Evolutionary conservation across 495 filamentous ascomycete species (phyloP), one percentile per base, ranked within the genome.

Genomic region (Aspergillus asperescens): DNA sequence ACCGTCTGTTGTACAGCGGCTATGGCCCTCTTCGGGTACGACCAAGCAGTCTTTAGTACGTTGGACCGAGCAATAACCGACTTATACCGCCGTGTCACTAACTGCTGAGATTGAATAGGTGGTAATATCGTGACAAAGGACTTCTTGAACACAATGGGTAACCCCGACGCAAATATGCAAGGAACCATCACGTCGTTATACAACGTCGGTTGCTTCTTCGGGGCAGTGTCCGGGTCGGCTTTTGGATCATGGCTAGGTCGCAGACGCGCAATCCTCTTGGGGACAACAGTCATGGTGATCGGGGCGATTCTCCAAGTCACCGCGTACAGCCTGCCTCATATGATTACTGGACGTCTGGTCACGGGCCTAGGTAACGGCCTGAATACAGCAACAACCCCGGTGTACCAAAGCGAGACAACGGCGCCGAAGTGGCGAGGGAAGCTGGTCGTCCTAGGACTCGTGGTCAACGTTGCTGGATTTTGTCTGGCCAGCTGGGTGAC

Each of bases 361-460:
- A 34, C 45, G 1, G 55, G 50, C 5, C 39, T 45, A 40, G 50
- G 41, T 7, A 38, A 46, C 22, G 42, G 50, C 6, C 23, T 85
- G 52, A 85, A 86, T 49, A 83, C 80, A 0, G 73, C 81, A 1
- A 82, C 80, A 9, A 82, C 79, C 2, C 82, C 84, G 9, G 74
- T 84, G 6, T 87, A 80, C 81, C 81, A 86, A 57, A 77, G 76
- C 2, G 82, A 87, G 58, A 83, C 80, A 0, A 77, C 80, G 0
- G 76, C 81, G 51, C 71, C 74, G 0, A 70, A 72, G 45, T 80
- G 77, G 76, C 70, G 81, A 53, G 83, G 84, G 35, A 77, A 79
- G 48, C 63, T 85, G 18, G 77, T 84, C 16, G 73, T 83, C 37
- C 67, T 85, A 16, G n/a, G 32, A 18, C 31, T 32, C 18, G 42